Percentiles rank a stretch among this genome's conserved stretches.
Conservation (phyloP, 2,329 filamentous ascomycete genomes). For the Diaporthe batatas region DNA sequence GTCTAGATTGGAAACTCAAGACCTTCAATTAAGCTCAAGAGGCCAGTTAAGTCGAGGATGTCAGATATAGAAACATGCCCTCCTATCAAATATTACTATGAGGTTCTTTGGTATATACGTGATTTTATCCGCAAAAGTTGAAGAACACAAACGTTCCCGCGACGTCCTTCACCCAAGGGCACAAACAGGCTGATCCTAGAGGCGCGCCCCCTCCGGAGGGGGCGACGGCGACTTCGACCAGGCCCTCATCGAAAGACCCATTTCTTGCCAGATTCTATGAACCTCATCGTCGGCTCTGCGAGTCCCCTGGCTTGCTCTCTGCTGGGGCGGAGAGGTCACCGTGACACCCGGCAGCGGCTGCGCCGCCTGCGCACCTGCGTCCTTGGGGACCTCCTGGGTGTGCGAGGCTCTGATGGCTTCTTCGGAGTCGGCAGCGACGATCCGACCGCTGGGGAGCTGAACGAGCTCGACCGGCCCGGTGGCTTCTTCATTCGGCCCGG, state of each 20-base stretch:
- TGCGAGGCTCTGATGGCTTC: neutral
- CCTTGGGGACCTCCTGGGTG: neutral
- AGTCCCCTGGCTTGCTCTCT: neutral
- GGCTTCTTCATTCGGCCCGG: neutral
- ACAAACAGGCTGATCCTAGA: no score
- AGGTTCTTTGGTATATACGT: neutral
- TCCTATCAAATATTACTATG: no score
- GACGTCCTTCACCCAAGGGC: no score
- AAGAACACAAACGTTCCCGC: no score
- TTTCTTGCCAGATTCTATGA: constrained; percentile 32
- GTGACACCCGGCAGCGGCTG: neutral
- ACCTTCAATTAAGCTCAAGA: no score
- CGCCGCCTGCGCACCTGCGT: no score
- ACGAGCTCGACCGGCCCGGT: constrained; percentile 14
- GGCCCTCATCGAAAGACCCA: constrained; percentile 28
- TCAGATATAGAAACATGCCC: no score
- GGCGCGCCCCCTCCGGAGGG: neutral
- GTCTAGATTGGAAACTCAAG: no score
- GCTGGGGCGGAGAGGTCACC: neutral
- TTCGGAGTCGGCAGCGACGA: constrained; percentile 33
- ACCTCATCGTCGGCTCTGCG: constrained; percentile 12
- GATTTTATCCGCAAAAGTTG: neutral
- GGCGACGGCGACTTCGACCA: constrained; percentile 29
- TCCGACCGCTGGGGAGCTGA: constrained; percentile 25
- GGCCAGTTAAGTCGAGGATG: no score